phyloP scores from a whole-genome alignment of 2,329 filamentous ascomycete genomes.

The Scytalidium lignicola region DNA sequence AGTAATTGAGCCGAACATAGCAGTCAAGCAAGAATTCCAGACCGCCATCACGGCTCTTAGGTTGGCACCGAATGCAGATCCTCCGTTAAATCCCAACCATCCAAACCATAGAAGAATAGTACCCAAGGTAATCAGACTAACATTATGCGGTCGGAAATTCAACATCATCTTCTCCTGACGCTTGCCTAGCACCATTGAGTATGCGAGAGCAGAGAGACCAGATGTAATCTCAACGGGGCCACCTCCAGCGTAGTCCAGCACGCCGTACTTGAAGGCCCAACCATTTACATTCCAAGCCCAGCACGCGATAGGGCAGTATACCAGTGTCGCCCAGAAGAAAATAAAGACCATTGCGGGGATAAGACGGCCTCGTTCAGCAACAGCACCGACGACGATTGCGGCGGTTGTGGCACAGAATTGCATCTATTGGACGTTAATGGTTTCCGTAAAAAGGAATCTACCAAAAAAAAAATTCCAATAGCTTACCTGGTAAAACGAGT shows the following conservation, averaged over 20 bases:
- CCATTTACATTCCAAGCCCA: slow-evolving; percentile 96
- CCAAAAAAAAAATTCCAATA: not conserved
- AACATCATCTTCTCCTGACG: slow-evolving; percentile 99
- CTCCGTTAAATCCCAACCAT: slow-evolving; percentile 98
- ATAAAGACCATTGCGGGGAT: slow-evolving; percentile 92
- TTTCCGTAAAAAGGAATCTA: slow-evolving; percentile 13
- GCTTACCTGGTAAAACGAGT: slow-evolving; percentile 83
- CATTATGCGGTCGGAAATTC: slow-evolving; percentile 99
- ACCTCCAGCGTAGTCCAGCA: slow-evolving; percentile 93
- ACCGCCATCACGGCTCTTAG: slow-evolving; percentile 91
- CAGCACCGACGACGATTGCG: slow-evolving; percentile 84
- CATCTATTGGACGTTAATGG: slow-evolving; percentile 54
- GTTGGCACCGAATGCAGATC: slow-evolving; percentile 90
- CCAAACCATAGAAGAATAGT: slow-evolving; percentile 97
- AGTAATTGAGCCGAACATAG: slow-evolving; percentile 84
- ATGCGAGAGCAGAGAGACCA: slow-evolving; percentile 87
- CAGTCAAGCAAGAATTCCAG: slow-evolving; percentile 83
- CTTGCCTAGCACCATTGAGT: slow-evolving; percentile 91
- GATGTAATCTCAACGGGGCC: slow-evolving; percentile 97
- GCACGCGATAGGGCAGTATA: slow-evolving; percentile 95
- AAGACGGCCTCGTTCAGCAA: slow-evolving; percentile 89
- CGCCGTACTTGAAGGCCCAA: slow-evolving; percentile 86
- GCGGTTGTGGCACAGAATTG: slow-evolving; percentile 95
- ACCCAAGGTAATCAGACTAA: slow-evolving; percentile 91
- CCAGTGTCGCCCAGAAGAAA: slow-evolving; percentile 94